A percentile compares a stretch with the other conserved stretches of the same genome.
phyloP scores from a whole-genome alignment of 2,329 filamentous ascomycete species.

The Sporothrix pallida region DNA sequence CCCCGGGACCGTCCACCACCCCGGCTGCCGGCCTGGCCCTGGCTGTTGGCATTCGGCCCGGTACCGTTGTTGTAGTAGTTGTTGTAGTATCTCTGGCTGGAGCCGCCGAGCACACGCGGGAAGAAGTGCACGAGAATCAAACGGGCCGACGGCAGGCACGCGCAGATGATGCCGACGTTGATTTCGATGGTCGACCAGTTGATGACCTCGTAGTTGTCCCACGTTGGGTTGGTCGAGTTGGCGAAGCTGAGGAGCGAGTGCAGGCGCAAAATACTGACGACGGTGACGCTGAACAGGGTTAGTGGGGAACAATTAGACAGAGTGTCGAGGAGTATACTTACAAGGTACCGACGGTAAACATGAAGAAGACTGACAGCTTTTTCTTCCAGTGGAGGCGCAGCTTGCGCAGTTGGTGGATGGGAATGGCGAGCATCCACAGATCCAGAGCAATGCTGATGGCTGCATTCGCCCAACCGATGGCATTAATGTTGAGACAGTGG shows the following conservation, averaged over 20 bases:
- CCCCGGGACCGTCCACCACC: background rate
- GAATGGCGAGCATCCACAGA: conserved; percentile 58
- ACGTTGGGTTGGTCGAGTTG: conserved; percentile 44
- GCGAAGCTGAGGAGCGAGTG: conserved; percentile 43
- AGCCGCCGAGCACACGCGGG: conserved; percentile 38
- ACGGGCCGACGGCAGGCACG: conserved; percentile 45
- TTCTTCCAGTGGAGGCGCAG: conserved; percentile 55
- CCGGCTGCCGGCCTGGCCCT: background rate
- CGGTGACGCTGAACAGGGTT: conserved; percentile 41
- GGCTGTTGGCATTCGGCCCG: background rate
- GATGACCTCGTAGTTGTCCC: conserved; percentile 43
- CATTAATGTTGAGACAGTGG: conserved; percentile 56
- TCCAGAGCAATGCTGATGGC: conserved; percentile 60
- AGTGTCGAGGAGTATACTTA: conserved; percentile 33
- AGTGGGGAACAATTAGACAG: background rate
- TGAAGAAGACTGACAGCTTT: conserved; percentile 53
- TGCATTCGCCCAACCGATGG: conserved; percentile 58
- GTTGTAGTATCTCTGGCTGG: conserved; percentile 29
- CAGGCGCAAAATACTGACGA: conserved; percentile 44
- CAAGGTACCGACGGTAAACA: conserved; percentile 56
- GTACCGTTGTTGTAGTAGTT: conserved; percentile 23
- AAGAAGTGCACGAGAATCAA: conserved; percentile 43
- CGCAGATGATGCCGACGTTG: conserved; percentile 46
- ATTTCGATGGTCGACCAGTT: conserved; percentile 47
- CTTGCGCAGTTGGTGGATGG: conserved; percentile 51